Base-by-base conservation (phyloP, 441 rosid genomes). In the Euphorbia corollata region DNA sequence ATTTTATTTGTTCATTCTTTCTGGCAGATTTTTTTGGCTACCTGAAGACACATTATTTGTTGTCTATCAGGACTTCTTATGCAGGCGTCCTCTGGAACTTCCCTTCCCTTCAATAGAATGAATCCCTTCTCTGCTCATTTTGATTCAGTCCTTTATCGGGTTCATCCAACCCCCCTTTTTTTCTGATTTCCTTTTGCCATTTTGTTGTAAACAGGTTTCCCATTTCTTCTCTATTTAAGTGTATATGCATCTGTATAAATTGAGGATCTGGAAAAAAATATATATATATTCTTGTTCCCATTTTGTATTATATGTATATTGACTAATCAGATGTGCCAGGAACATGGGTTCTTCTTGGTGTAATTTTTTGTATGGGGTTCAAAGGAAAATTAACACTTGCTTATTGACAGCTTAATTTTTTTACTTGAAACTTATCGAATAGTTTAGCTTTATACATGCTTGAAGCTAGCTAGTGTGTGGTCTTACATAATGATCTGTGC, bases 1-100 rank as follows among this genome's bases (percentile, higher is more conserved):
- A 62, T 71, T 68, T 73, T 19, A 77, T 77, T 78, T 67, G 48
- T 76, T 81, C 75, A 77, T 86, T 82, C 80, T 75, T 83, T 79
- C 69, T 68, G 83, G 83, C 81, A 70, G 79, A 78, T 71, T 54
- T 27, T 64, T 63, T 59, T 54, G 47, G 57, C 38, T 61, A 13
- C 50, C 50, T 45, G 64, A 76, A 63, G 69, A 43, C 55, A 4
- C 41, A 36, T 36, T 5, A 63, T 63, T 62, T 41, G 62, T 58
- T 58, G 71, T 67, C 34, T 10, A 27, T 54, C 24, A 30, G 62
- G 27, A n/a, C 34, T 50, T 32, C 47, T 41, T 54, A 66, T 61
- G 62, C 15, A 23, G 61, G 68, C 45, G 48, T 47, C 23, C 63
- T 64, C 45, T 67, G 53, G 67, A 67, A 57, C 47, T 50, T 41